These are phyloP conservation scores for Apocynum venetum DNA, from an alignment of 257 asterid species.

Conservation along the genomic window DNA sequence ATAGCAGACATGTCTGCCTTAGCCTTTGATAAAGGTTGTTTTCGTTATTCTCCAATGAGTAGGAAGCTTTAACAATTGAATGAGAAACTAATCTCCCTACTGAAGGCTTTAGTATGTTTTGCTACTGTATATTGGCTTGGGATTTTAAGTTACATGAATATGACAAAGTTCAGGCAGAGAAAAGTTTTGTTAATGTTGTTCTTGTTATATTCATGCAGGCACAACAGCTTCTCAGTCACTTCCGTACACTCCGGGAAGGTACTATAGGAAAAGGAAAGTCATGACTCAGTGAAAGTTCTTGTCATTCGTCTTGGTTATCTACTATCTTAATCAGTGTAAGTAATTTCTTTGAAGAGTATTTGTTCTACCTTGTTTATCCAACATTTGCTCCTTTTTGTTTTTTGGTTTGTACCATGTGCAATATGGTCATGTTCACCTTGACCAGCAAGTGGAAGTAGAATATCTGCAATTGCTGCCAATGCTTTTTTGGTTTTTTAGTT, in stretches of 20 bases:
- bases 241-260: conserved; percentile 82
- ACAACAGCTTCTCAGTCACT: conserved; percentile 92
- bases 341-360: conserved; percentile 16
- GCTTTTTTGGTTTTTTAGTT: conserved; percentile 21
- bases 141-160: neutral
- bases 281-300: conserved; percentile 21
- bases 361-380: neutral
- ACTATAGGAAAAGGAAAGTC: conserved; percentile 54
- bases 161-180: neutral
- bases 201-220: conserved; percentile 50
- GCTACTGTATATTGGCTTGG: neutral
- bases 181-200: neutral
- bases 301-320: conserved; percentile 14
- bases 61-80: neutral
- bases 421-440: conserved; percentile 11
- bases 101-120: conserved; percentile 4
- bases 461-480: conserved; percentile 17
- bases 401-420: neutral
- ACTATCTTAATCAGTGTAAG: conserved; percentile 16
- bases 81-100: neutral
- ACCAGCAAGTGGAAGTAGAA: conserved; percentile 25
- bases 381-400: neutral
- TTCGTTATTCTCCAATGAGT: neutral
- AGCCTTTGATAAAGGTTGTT: neutral
- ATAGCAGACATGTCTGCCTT: neutral